Evolutionary conservation across 805 yeast genomes (phyloP).

Genomic region (Candida ipomoeae): DNA sequence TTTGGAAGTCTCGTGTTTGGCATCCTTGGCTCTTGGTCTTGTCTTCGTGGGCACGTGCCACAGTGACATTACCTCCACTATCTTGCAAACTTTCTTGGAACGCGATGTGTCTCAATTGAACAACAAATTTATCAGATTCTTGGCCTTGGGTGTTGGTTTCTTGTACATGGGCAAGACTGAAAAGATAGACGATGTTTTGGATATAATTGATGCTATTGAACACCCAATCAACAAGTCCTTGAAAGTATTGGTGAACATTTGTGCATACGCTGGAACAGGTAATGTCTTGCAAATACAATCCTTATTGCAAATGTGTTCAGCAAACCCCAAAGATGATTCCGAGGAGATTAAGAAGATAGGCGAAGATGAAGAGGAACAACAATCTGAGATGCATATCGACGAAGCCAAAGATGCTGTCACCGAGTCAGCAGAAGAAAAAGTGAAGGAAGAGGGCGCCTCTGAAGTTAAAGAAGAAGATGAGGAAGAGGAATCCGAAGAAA

Average conservation of each 20-base stretch:
- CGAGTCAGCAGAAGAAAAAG: constrained; percentile 17
- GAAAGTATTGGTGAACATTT: constrained; percentile 83
- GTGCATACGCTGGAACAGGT: constrained; percentile 97
- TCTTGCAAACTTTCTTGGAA: constrained; percentile 85
- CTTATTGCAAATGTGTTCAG: constrained; percentile 81
- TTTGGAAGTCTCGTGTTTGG: constrained; percentile 75
- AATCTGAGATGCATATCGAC: constrained; percentile 21
- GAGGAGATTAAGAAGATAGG: constrained; percentile 56
- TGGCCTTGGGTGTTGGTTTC: constrained; percentile 88
- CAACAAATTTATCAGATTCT: constrained; percentile 82
- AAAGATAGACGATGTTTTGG: constrained; percentile 89
- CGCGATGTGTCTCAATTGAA: constrained; percentile 73
- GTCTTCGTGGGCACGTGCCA: constrained; percentile 94
- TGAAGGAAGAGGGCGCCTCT: constrained; percentile 15
- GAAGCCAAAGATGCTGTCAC: constrained; percentile 32
- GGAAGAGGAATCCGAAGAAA: constrained; percentile 25
- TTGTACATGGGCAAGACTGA: constrained; percentile 92
- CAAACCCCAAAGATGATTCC: constrained; percentile 54
- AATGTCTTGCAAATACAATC: constrained; percentile 93
- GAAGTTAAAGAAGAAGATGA: constrained; percentile 16
- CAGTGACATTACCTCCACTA: constrained; percentile 90
- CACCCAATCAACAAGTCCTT: constrained; percentile 89
- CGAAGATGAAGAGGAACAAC: constrained; percentile 21
- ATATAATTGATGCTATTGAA: constrained; percentile 90
- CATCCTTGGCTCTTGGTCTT: constrained; percentile 90